Conservation (phyloP, 306 rosid genomes). For the Lagenaria siceraria region DNA sequence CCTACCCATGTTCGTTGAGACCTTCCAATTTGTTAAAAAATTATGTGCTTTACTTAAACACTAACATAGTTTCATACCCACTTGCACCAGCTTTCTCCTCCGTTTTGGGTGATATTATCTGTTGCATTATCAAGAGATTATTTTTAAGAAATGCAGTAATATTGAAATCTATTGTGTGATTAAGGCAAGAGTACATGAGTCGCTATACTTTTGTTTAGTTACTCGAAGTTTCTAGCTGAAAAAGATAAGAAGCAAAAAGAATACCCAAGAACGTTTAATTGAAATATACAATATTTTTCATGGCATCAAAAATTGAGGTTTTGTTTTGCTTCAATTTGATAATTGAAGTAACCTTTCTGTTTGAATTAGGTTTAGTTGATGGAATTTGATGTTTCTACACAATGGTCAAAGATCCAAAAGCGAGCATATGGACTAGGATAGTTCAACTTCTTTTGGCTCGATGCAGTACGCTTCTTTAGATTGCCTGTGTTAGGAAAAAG, state of each 20-base stretch:
- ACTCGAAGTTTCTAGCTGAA: neutral
- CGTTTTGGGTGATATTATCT: neutral
- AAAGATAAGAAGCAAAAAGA: neutral
- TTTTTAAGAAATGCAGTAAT: neutral
- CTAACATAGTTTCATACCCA: neutral
- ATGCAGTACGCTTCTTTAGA: neutral
- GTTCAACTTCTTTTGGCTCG: neutral
- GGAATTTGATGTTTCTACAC: neutral
- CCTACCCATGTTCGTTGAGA: neutral
- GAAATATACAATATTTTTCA: neutral
- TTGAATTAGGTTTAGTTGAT: neutral
- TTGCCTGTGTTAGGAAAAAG: neutral
- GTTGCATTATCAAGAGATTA: neutral
- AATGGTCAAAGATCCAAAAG: neutral
- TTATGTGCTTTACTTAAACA: neutral
- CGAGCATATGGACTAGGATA: neutral
- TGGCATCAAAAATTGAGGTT: neutral
- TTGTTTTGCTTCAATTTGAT: neutral
- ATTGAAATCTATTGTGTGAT: neutral
- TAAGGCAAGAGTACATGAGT: neutral
- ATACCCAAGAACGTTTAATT: neutral
- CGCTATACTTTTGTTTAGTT: neutral
- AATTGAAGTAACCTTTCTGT: neutral
- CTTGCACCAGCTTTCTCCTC: neutral
- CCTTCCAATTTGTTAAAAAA: neutral